Base-by-base conservation (phyloP, 2,329 filamentous ascomycete genomes). In the Ophiobolus disseminans region DNA sequence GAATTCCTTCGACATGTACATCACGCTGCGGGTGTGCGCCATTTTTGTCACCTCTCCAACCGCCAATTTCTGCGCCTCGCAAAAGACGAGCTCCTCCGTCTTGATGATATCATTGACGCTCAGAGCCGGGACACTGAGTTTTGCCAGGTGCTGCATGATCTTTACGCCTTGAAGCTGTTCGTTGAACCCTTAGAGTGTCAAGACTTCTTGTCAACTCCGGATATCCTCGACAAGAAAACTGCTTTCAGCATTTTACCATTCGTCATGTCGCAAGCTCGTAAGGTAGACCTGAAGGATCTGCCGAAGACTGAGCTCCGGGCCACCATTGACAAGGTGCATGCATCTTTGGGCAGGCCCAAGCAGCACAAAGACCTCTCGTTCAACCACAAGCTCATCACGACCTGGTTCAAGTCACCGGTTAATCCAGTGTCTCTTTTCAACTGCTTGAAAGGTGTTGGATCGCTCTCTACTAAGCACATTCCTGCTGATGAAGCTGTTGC, bases 241-340 rank as follows among this genome's bases (percentile, higher is more conserved):
- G 92, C 92, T 0, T 81, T 92, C 63, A 86, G 88, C 55, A 82
- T 97, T 38, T 85, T 96, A 9, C 89, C 96, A 53, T 89, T 92
- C 65, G 84, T 97, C 28, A 87, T 95, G 65, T 79, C 84, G 26
- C 85, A 97, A 48, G 90, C 90, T 2, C 87, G 87, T 40, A 86
- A 89, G 53, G 87, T 97, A 79, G 87, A 90, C 17, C 89, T 96
- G 77, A 96, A 93, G 64, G 94, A 97, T 58, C 76, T 97, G 14
- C 84, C 91, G 13, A 97, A 96, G 70, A 94, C 91, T 13, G 91
- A 97, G 46, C 79, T 99, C 44, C 95, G 93, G 69, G 85, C 82
- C 13, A 91, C 91, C 0, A 94, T 99, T 49, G 94, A 99, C 50
- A 91, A 92, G 60, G 90, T 99, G 74, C 92, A 97, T 69, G 86